Percentiles rank a stretch among this genome's conserved stretches.
phyloP scores from a whole-genome alignment of 306 rosid genomes.

The Astragalus glycyphyllos region DNA sequence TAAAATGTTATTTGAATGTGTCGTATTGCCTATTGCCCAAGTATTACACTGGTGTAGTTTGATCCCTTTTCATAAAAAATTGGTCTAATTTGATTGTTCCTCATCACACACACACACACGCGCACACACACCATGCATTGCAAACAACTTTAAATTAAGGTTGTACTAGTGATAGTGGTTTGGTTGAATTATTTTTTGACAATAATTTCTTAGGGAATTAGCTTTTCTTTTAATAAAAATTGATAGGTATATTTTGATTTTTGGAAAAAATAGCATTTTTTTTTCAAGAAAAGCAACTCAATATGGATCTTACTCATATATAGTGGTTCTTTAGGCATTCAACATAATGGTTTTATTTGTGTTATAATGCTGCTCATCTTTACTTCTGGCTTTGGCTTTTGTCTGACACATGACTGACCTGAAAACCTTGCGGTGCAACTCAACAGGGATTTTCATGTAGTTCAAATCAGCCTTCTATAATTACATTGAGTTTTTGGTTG shows the following conservation, averaged over 20 bases:
- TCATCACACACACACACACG: not conserved
- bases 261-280: not conserved
- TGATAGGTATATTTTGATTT: conserved; percentile 7
- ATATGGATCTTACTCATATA: conserved; percentile 10
- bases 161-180: conserved; percentile 1
- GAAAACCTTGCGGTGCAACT: conserved; percentile 28
- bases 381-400: conserved; percentile 27
- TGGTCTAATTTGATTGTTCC: no score
- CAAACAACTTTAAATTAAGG: conserved; percentile 22
- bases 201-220: conserved; percentile 13
- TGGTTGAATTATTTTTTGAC: conserved; percentile 34
- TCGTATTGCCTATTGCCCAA: no score
- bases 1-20: no score
- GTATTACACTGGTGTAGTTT: no score
- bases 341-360: conserved; percentile 20
- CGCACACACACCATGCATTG: not conserved
- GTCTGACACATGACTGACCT: conserved; percentile 23
- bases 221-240: conserved; percentile 10
- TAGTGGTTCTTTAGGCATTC: conserved; percentile 24
- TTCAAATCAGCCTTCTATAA: not conserved
- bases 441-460: not conserved
- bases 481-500: conserved; percentile 22
- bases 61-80: no score
- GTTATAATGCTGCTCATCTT: conserved; percentile 21
- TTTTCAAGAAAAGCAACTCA: conserved; percentile 14